These are phyloP conservation scores for Hemisphaericaspora nanyangensis DNA, from an alignment of 805 yeast genomes.

Conservation along the genomic window DNA sequence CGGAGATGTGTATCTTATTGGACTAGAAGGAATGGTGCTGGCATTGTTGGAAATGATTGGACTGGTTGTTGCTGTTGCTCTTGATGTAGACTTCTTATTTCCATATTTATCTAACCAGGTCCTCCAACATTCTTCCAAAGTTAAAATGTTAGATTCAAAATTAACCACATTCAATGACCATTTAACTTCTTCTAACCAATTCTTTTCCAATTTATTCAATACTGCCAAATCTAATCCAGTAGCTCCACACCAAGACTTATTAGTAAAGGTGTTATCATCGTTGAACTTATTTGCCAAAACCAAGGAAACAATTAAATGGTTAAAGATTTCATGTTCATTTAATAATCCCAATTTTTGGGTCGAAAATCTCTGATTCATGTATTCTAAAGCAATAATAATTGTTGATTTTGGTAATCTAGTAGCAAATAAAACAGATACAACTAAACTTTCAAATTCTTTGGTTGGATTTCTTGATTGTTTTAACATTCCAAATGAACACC, in stretches of 20 bases:
- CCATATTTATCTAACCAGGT: conserved; percentile 37
- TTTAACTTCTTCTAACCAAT: conserved; percentile 59
- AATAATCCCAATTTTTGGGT: conserved; percentile 10
- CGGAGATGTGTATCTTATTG: not conserved
- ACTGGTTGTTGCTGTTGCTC: not conserved
- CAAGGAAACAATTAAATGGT: conserved; percentile 60
- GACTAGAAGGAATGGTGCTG: not conserved
- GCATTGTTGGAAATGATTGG: not conserved
- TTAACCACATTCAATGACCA: conserved; percentile 53
- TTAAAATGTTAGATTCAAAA: conserved; percentile 34
- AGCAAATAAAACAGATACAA: conserved; percentile 71
- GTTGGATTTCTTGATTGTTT: conserved; percentile 46
- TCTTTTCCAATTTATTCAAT: conserved; percentile 65
- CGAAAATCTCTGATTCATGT: conserved; percentile 59
- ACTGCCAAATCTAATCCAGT: conserved; percentile 65
- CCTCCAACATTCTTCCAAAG: conserved; percentile 43
- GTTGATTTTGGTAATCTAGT: conserved; percentile 86
- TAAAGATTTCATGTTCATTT: conserved; percentile 41
- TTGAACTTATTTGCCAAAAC: conserved; percentile 89
- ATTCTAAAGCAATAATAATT: conserved; percentile 73
- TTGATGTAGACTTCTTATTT: not conserved
- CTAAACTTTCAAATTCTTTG: conserved; percentile 51
- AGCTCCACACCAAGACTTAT: conserved; percentile 95
- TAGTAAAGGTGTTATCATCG: conserved; percentile 95
- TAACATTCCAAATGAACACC: conserved; percentile 68